Evolutionary conservation across 306 rosid species (phyloP), one percentile per base, ranked within the genome.

Genomic region (Ormosia semicastrata): DNA sequence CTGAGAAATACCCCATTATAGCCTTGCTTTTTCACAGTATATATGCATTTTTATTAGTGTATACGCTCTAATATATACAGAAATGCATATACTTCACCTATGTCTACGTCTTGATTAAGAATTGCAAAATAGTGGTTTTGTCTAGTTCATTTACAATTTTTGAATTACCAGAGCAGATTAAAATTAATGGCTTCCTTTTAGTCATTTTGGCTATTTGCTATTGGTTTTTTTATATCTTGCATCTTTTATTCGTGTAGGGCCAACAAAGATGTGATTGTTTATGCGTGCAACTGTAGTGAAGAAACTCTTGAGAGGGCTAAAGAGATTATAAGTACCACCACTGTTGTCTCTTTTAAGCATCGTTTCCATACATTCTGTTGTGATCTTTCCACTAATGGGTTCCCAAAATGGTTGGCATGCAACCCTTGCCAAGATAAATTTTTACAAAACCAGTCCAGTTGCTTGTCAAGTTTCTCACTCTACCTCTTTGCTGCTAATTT

Each of bases 201-300:
- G 7, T 37, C 18, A 57, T 7, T 77, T 54, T 71, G 17, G 73
- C 29, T 83, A 10, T 74, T 60, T 29, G 39, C 43, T 5, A 32
- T 29, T 65, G 71, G 2, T 33, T 69, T 79, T 11, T 77, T 39
- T 40, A 39, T 39, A 73, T 39, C 71, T 41, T 75, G 24, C 62
- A 18, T 30, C 29, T 56, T 34, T 59, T 41, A 37, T 80, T 9
- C 56, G 73, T 74, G 86, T 75, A 93, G 99, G 65, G 95, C 89
- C 74, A 92, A 90, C 63, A 92, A 89, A 79, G 86, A 80, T 53
- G 66, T 82, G 58, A n/a, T 70, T 71, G 89, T 95, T 67, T 95
- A 90, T 86, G 97, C 96, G 50, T 95, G 99, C 29, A 98, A 95
- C 69, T 95, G 99, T 71, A 90, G 99, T 68, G 53, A 60, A 18